Conservation (phyloP, 306 rosid species). For the Heteromeles arbutifolia region DNA sequence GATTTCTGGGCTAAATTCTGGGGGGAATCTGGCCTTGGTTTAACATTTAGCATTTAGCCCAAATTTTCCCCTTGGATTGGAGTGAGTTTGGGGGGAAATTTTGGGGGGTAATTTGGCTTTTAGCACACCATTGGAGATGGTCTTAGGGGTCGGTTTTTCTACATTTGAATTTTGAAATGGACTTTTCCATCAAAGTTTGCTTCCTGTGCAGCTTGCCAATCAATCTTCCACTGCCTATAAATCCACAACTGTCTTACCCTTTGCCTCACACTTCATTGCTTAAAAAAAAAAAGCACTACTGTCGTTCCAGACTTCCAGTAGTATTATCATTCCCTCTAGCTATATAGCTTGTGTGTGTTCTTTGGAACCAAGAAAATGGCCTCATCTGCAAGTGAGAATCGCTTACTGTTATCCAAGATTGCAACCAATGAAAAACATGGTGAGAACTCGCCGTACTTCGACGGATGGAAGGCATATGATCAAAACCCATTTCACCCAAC, state of each 20-base stretch:
- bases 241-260: not conserved
- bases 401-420: slow-evolving; percentile 48
- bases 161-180: slow-evolving; percentile 20
- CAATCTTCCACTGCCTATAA: slow-evolving; percentile 9
- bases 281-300: not conserved
- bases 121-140: too few species aligned
- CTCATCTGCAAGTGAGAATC: slow-evolving; percentile 9
- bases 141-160: not conserved
- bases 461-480: slow-evolving; percentile 89
- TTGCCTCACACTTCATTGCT: not conserved
- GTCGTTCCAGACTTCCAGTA: not conserved
- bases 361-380: slow-evolving; percentile 6
- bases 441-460: slow-evolving; percentile 73
- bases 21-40: too few species aligned
- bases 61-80: too few species aligned
- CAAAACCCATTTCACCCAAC: slow-evolving; percentile 60
- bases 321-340: not conserved
- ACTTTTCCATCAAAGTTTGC: slow-evolving; percentile 12
- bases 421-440: slow-evolving; percentile 73
- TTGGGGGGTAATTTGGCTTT: too few species aligned
- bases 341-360: not conserved
- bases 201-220: not conserved
- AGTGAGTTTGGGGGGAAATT: too few species aligned
- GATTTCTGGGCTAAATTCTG: too few species aligned
- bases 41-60: too few species aligned